Conservation (phyloP, 176 grass and related monocot species). For the Urochloa ruziziensis region DNA sequence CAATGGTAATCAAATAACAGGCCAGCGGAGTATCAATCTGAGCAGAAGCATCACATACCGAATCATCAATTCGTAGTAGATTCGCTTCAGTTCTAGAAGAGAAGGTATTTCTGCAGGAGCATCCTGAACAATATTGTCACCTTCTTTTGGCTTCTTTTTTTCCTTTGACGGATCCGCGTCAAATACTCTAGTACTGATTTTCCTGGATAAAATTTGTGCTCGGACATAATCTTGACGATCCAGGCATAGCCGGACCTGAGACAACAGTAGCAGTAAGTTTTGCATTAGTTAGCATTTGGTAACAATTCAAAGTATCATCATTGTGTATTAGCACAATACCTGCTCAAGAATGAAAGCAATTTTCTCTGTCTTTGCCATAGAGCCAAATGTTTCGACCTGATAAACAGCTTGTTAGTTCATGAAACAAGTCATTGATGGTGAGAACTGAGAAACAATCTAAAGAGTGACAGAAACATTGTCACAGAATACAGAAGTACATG, state of each 20-base stretch:
- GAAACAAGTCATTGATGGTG: neutral
- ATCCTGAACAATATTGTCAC: slow-evolving; percentile 82
- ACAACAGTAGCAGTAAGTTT: neutral
- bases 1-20: neutral
- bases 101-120: slow-evolving; percentile 85
- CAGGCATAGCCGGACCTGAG: slow-evolving; percentile 84
- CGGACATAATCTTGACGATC: slow-evolving; percentile 87
- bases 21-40: neutral
- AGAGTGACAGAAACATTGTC: neutral
- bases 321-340: slow-evolving; percentile 32
- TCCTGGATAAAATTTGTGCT: slow-evolving; percentile 91
- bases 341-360: slow-evolving; percentile 96
- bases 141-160: slow-evolving; percentile 93
- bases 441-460: neutral
- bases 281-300: neutral
- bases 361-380: slow-evolving; percentile 97
- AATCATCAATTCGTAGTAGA: slow-evolving; percentile 95
- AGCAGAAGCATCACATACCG: slow-evolving; percentile 44
- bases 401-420: slow-evolving; percentile 5
- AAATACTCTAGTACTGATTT: slow-evolving; percentile 91
- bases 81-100: slow-evolving; percentile 81
- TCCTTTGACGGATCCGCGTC: slow-evolving; percentile 77
- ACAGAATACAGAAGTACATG: neutral
- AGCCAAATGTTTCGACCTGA: slow-evolving; percentile 98
- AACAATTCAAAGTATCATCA: neutral